These are phyloP conservation scores for Ceratobasidium sp. DNA, from an alignment of 1,284 basidiomycete genomes.

Conservation along the genomic window DNA sequence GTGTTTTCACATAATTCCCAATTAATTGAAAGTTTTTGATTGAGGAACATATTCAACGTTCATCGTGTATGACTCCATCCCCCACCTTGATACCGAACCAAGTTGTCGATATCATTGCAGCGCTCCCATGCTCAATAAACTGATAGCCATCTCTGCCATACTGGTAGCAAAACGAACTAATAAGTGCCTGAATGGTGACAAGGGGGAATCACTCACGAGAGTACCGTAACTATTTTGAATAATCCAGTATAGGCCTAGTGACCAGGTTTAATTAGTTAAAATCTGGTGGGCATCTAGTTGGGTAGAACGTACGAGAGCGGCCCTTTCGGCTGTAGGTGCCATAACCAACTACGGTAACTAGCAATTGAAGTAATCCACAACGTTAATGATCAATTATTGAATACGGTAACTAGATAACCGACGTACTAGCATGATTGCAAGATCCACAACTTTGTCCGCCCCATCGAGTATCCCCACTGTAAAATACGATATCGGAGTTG, in stretches of 20 bases:
- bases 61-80: not conserved
- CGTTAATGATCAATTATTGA: no score
- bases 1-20: no score
- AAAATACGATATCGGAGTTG: not conserved
- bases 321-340: not conserved
- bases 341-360: slow-evolving; percentile 20
- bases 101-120: not conserved
- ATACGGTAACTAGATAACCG: not conserved
- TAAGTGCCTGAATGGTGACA: no score
- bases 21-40: no score
- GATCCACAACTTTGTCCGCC: not conserved
- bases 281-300: not conserved
- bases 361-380: no score
- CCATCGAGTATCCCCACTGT: not conserved
- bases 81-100: slow-evolving; percentile 13
- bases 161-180: not conserved
- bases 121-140: slow-evolving; percentile 21
- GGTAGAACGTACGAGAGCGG: not conserved
- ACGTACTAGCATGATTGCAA: slow-evolving; percentile 20
- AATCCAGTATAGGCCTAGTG: slow-evolving; percentile 11
- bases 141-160: slow-evolving; percentile 14
- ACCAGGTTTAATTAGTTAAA: not conserved
- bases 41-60: no score
- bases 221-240: slow-evolving; percentile 17
- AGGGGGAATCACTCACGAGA: not conserved